Percentiles rank a stretch among this genome's conserved stretches.
Conservation (phyloP, 148 eudicot species). For the Amaranthus palmeri region DNA sequence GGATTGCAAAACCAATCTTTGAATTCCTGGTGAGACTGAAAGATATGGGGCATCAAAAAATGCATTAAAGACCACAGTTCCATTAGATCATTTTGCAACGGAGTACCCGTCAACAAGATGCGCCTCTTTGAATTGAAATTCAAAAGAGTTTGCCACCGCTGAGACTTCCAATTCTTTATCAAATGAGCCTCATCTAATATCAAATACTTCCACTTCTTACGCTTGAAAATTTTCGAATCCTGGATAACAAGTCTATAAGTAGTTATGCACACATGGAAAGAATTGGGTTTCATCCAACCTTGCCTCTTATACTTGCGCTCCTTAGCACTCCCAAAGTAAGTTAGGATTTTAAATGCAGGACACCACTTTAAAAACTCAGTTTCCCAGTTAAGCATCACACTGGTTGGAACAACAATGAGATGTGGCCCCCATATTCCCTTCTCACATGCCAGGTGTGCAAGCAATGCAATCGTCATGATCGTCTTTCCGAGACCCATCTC, state of each 20-base stretch:
- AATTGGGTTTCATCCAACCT: constrained; percentile 96
- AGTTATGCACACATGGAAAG: constrained; percentile 93
- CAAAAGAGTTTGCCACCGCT: constrained; percentile 97
- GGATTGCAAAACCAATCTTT: constrained; percentile 99
- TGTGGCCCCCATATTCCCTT: constrained; percentile 99
- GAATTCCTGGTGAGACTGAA: constrained; percentile 99
- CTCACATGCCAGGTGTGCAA: constrained; percentile 96
- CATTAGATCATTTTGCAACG: constrained; percentile 98
- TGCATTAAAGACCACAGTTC: constrained; percentile 99
- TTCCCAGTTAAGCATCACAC: constrained; percentile 99
- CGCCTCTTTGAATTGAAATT: constrained; percentile 96
- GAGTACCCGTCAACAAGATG: constrained; percentile 96
- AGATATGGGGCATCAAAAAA: constrained; percentile 98
- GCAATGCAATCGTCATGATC: constrained; percentile 97
- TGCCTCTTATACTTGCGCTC: constrained; percentile 91
- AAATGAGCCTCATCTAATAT: constrained; percentile 99
- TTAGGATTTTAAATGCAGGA: constrained; percentile 97
- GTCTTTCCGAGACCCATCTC: constrained; percentile 99
- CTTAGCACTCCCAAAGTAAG: constrained; percentile 98
- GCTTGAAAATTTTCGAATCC: constrained; percentile 92
- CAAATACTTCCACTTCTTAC: constrained; percentile 98
- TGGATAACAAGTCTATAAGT: constrained; percentile 98
- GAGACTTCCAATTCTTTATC: constrained; percentile 99
- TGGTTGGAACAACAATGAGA: constrained; percentile 98
- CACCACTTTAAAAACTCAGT: constrained; percentile 99